Percentiles rank a stretch among this genome's conserved stretches.
Conservation (phyloP, 2,329 filamentous ascomycete species). For the Ophiostoma sp. region DNA sequence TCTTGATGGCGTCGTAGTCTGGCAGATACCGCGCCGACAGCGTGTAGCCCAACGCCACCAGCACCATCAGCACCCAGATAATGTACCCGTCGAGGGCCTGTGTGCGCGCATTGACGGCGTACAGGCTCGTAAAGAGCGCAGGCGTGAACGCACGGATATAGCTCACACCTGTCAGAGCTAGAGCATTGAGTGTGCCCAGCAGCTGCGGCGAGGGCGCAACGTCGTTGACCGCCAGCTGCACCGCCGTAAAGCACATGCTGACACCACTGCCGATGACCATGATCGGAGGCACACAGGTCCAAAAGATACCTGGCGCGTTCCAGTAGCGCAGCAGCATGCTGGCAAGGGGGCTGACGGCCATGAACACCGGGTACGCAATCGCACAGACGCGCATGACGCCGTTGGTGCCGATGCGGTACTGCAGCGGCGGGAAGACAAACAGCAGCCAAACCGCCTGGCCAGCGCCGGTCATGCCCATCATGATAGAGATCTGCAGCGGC, state of each 20-base stretch:
- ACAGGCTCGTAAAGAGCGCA: slow-evolving; percentile 60
- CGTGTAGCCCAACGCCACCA: slow-evolving; percentile 34
- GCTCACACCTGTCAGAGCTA: slow-evolving; percentile 57
- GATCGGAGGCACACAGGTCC: slow-evolving; percentile 43
- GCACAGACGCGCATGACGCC: slow-evolving; percentile 56
- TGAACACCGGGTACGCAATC: slow-evolving; percentile 58
- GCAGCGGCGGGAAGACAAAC: slow-evolving; percentile 61
- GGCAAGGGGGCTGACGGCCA: slow-evolving; percentile 48
- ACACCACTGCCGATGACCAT: slow-evolving; percentile 57
- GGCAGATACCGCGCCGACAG: slow-evolving; percentile 35
- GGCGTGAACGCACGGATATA: slow-evolving; percentile 62
- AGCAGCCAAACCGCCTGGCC: slow-evolving; percentile 68
- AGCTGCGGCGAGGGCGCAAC: slow-evolving; percentile 58
- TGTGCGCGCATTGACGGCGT: slow-evolving; percentile 58
- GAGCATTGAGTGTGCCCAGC: slow-evolving; percentile 65
- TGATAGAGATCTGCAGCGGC: slow-evolving; percentile 57
- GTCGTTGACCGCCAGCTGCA: slow-evolving; percentile 71
- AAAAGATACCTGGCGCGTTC: slow-evolving; percentile 46
- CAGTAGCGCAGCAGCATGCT: slow-evolving; percentile 50
- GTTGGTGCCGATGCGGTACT: slow-evolving; percentile 60
- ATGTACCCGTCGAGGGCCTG: slow-evolving; percentile 60
- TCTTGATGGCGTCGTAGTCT: slow-evolving; percentile 31
- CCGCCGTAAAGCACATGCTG: slow-evolving; percentile 63
- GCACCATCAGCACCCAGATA: slow-evolving; percentile 56
- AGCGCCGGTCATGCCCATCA: slow-evolving; percentile 59